Conservation (phyloP, 148 eudicot genomes). For the Chenopodium suecicum region DNA sequence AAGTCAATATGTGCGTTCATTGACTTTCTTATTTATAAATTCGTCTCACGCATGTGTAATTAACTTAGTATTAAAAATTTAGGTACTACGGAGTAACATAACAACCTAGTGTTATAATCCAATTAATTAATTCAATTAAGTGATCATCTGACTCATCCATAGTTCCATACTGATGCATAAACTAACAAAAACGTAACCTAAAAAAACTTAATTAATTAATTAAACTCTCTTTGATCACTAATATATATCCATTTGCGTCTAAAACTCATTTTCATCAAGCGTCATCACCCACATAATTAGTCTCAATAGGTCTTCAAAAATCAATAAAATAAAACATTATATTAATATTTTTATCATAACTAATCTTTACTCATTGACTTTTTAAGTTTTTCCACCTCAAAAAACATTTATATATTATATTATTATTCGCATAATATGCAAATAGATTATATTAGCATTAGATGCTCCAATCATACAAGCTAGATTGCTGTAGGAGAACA, state of each 20-base stretch:
- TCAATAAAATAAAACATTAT: background rate
- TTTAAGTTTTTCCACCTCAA: background rate
- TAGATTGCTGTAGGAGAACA: background rate
- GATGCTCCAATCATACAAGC: conserved; percentile 14
- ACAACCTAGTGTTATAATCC: background rate
- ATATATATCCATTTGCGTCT: conserved; percentile 12
- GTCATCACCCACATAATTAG: background rate
- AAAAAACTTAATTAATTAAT: background rate
- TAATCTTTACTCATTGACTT: too few species aligned
- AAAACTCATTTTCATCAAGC: conserved; percentile 6
- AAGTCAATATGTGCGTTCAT: too few species aligned
- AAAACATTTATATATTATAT: background rate
- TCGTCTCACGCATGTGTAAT: too few species aligned
- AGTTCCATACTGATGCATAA: background rate
- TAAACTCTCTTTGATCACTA: background rate
- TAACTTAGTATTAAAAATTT: background rate
- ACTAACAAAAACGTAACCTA: background rate
- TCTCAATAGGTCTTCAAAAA: background rate
- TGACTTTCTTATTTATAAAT: too few species aligned
- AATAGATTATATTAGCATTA: conserved; percentile 13
- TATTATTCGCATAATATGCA: conserved; percentile 2
- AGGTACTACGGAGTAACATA: background rate
- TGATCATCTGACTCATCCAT: conserved; percentile 21
- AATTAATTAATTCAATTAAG: conserved; percentile 2
- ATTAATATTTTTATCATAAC: background rate